Evolutionary conservation across 164 flowering plant genomes (phyloP).

Genomic region (Chimonanthus praecox): DNA sequence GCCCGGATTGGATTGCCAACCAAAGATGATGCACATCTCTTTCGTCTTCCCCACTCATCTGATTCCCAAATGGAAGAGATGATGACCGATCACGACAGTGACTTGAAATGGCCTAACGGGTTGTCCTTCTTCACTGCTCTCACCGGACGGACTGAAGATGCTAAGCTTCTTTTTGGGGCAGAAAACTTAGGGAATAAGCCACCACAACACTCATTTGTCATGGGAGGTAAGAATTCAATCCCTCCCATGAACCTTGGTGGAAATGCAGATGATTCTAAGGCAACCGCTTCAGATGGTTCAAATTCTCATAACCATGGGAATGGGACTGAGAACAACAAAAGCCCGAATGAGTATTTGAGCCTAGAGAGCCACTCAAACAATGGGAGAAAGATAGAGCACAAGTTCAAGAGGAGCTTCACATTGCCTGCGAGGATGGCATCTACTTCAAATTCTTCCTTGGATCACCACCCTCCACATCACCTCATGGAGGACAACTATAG

Average conservation of each 20-base stretch:
- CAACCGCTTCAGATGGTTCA: neutral
- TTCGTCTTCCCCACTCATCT: slow-evolving; percentile 63
- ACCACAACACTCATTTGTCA: slow-evolving; percentile 8
- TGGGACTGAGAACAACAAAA: slow-evolving; percentile 8
- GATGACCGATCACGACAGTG: slow-evolving; percentile 70
- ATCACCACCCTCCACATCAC: slow-evolving; percentile 29
- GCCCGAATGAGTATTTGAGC: slow-evolving; percentile 68
- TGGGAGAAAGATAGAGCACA: slow-evolving; percentile 54
- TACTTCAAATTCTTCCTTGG: slow-evolving; percentile 46
- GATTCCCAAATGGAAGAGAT: slow-evolving; percentile 64
- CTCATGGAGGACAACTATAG: slow-evolving; percentile 18
- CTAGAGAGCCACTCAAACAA: slow-evolving; percentile 53
- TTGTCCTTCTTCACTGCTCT: slow-evolving; percentile 45
- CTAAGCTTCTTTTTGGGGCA: slow-evolving; percentile 20
- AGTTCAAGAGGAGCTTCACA: slow-evolving; percentile 85
- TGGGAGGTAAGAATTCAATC: slow-evolving; percentile 3
- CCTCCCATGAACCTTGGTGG: neutral
- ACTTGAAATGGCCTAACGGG: slow-evolving; percentile 97
- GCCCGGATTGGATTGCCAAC: slow-evolving; percentile 23
- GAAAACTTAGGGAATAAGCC: slow-evolving; percentile 7
- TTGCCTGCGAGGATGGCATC: slow-evolving; percentile 75
- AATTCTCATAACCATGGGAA: slow-evolving; percentile 2
- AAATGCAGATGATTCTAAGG: slow-evolving; percentile 8
- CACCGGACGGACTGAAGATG: slow-evolving; percentile 16
- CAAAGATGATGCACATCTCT: slow-evolving; percentile 75